Evolutionary conservation across 768 basidiomycete genomes (phyloP).

Genomic region (Butyriboletus loyo): DNA sequence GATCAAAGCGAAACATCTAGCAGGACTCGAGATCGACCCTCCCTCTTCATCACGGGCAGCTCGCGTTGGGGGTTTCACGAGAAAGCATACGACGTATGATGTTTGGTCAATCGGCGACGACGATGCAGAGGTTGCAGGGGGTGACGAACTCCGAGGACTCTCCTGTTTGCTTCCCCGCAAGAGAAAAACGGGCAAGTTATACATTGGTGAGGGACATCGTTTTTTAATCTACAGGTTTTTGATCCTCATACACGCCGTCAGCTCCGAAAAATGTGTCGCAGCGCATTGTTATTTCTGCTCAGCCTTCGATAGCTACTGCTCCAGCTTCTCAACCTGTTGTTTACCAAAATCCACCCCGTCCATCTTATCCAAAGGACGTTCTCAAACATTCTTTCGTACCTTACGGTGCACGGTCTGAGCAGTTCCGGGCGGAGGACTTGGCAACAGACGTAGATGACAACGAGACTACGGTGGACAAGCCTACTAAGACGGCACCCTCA

Average conservation of each 20-base stretch:
- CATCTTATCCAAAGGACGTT: conserved; percentile 54
- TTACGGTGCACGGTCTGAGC: conserved; percentile 44
- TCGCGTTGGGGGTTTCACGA: conserved; percentile 47
- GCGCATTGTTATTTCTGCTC: conserved; percentile 57
- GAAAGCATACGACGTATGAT: conserved; percentile 57
- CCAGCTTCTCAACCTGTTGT: conserved; percentile 15
- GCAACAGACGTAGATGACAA: conserved; percentile 23
- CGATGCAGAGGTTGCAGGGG: conserved; percentile 38
- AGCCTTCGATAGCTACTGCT: conserved; percentile 32
- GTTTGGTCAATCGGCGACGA: conserved; percentile 60
- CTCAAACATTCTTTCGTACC: conserved; percentile 66
- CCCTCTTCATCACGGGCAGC: conserved; percentile 39
- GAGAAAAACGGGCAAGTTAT: conserved; percentile 57
- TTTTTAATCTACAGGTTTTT: conserved; percentile 20
- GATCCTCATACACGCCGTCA: conserved; percentile 36
- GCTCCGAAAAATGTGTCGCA: conserved; percentile 59
- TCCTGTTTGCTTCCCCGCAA: conserved; percentile 65
- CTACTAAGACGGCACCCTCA: conserved; percentile 1
- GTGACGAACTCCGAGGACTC: conserved; percentile 61
- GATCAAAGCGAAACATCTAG: conserved; percentile 66
- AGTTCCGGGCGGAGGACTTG: not conserved
- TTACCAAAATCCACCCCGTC: conserved; percentile 53
- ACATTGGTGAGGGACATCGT: conserved; percentile 41
- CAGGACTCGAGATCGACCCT: conserved; percentile 46
- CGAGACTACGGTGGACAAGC: conserved; percentile 24